Conservation (phyloP, 2,329 filamentous ascomycete species). For the Setomelanomma holmii region DNA sequence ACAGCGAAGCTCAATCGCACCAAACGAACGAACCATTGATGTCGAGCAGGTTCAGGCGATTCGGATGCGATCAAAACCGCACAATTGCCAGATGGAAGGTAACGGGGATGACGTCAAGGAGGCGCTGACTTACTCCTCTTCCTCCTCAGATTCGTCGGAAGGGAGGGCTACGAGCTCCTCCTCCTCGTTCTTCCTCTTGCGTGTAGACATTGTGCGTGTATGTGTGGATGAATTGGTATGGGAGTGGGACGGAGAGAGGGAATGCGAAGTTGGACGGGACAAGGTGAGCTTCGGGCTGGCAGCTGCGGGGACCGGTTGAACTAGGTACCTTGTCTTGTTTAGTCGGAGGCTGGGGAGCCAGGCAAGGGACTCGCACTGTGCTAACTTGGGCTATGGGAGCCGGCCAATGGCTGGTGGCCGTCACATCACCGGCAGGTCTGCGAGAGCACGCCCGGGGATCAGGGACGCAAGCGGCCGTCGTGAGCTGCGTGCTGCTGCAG, state of each 20-base stretch:
- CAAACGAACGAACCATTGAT: slow-evolving; percentile 16
- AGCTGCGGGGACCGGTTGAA: slow-evolving; percentile 37
- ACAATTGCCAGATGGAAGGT: slow-evolving; percentile 25
- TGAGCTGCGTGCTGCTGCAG: slow-evolving; percentile 28
- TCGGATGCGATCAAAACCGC: slow-evolving; percentile 23
- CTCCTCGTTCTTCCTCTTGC: slow-evolving; percentile 55
- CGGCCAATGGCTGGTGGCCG: slow-evolving; percentile 35
- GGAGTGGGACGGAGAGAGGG: slow-evolving; percentile 9
- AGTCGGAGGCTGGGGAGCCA: slow-evolving; percentile 36
- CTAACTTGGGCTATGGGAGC: slow-evolving; percentile 28
- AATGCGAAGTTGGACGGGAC: slow-evolving; percentile 20
- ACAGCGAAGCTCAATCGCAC: slow-evolving; percentile 19
- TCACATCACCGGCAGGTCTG: slow-evolving; percentile 26
- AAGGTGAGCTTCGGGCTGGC: slow-evolving; percentile 26
- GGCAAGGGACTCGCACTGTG: slow-evolving; percentile 37
- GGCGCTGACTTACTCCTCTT: slow-evolving; percentile 52
- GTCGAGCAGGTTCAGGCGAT: slow-evolving; percentile 24
- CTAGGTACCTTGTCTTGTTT: slow-evolving; percentile 28
- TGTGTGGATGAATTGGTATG: slow-evolving; percentile 8
- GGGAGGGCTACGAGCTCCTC: slow-evolving; percentile 55
- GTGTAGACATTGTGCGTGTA: slow-evolving; percentile 47
- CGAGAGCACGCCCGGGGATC: slow-evolving; percentile 7
- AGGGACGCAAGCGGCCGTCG: slow-evolving; percentile 4
- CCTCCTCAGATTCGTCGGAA: slow-evolving; percentile 52
- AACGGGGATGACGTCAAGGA: slow-evolving; percentile 48